Conservation (phyloP, 495 filamentous ascomycete species). For the Aspergillus haitiensis region DNA sequence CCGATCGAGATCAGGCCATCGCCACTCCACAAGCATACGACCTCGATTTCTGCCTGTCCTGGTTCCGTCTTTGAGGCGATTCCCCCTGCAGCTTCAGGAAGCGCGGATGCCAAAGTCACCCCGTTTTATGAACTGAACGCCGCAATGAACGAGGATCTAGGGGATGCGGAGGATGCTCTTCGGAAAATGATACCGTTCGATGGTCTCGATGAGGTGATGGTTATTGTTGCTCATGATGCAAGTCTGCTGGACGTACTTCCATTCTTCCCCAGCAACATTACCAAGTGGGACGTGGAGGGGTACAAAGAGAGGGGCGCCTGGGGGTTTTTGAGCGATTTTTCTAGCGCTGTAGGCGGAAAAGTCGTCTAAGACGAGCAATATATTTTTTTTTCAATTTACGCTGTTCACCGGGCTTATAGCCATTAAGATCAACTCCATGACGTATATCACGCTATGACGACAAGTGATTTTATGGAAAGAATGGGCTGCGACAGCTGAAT, state of each 20-base stretch:
- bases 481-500: too few relatives aligned
- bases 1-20: slow-evolving; percentile 7
- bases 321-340: slow-evolving; percentile 44
- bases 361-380: too few relatives aligned
- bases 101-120: neutral
- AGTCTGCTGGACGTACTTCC: slow-evolving; percentile 2
- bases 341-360: too few relatives aligned
- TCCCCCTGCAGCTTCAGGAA: neutral
- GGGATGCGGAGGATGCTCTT: neutral
- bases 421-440: too few relatives aligned
- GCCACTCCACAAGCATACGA: neutral
- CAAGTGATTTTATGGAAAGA: too few relatives aligned
- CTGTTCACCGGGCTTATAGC: too few relatives aligned
- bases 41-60: neutral
- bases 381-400: too few relatives aligned
- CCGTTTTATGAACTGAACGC: slow-evolving; percentile 7
- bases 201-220: neutral
- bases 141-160: neutral
- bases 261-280: neutral
- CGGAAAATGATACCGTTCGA: slow-evolving; percentile 1
- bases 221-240: slow-evolving; percentile 6
- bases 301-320: neutral
- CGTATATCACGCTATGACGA: too few relatives aligned
- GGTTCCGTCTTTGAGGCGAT: neutral
- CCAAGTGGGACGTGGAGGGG: slow-evolving; percentile 11